phyloP scores from a whole-genome alignment of 1,139 yeast species.

The Zygosaccharomyces sapae region DNA sequence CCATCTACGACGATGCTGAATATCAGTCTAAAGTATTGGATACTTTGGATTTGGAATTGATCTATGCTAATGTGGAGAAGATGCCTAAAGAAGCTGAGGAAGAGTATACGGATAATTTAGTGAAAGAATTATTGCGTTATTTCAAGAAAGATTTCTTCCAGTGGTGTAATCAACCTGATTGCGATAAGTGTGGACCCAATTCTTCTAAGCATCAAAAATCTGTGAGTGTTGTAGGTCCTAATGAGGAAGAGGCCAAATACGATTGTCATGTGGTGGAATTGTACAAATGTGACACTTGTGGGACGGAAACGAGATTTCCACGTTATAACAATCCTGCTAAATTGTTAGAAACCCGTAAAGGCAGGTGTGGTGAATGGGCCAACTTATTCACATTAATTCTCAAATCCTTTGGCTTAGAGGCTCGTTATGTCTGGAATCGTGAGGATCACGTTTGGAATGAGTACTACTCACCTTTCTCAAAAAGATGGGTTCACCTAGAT shows the following conservation, averaged over 20 bases:
- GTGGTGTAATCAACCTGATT: constrained; percentile 76
- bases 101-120: constrained; percentile 66
- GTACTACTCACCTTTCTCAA: constrained; percentile 56
- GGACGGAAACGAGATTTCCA: constrained; percentile 53
- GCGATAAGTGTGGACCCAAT: constrained; percentile 49
- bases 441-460: constrained; percentile 99
- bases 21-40: constrained; percentile 39
- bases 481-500: constrained; percentile 84
- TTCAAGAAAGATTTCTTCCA: constrained; percentile 74
- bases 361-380: constrained; percentile 97
- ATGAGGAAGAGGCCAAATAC: constrained; percentile 39
- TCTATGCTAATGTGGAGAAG: constrained; percentile 40
- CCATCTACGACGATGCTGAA: constrained; percentile 29
- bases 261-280: constrained; percentile 56
- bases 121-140: constrained; percentile 65
- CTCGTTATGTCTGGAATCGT: constrained; percentile 76
- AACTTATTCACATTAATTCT: constrained; percentile 72
- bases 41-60: constrained; percentile 34
- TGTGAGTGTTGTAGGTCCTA: constrained; percentile 40
- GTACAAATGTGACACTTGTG: constrained; percentile 57
- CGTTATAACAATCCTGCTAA: constrained; percentile 67
- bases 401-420: constrained; percentile 58
- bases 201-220: constrained; percentile 34
- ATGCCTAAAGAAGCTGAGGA: constrained; percentile 37
- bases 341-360: constrained; percentile 56